phyloP scores from a whole-genome alignment of 345 rosid species.

The sweet orange (Citrus sinensis) region DVS_A1.0 CM039168.1:13011501-13012000 shows the following conservation, averaged over 20 bases:
- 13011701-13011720: not conserved
- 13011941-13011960: constrained; percentile 24
- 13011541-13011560: not conserved
- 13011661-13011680: not conserved
- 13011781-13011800: constrained; percentile 32
- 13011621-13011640: not conserved
- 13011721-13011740: not conserved
- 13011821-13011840: constrained; percentile 23
- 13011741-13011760: not conserved
- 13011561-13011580: not conserved
- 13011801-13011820: constrained; percentile 26
- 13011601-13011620: not conserved
- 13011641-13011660: not conserved
- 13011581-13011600: not conserved
- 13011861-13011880: constrained; percentile 50
- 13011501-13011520: not conserved
- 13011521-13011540: not conserved
- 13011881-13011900: constrained; percentile 33
- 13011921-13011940: constrained; percentile 31
- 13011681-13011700: not conserved
- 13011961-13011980: constrained; percentile 25
- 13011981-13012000: constrained; percentile 37
- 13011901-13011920: constrained; percentile 26
- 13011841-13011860: constrained; percentile 35
- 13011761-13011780: not conserved